phyloP scores from a whole-genome alignment of 306 rosid genomes.

The Vigna unguiculata region DNA sequence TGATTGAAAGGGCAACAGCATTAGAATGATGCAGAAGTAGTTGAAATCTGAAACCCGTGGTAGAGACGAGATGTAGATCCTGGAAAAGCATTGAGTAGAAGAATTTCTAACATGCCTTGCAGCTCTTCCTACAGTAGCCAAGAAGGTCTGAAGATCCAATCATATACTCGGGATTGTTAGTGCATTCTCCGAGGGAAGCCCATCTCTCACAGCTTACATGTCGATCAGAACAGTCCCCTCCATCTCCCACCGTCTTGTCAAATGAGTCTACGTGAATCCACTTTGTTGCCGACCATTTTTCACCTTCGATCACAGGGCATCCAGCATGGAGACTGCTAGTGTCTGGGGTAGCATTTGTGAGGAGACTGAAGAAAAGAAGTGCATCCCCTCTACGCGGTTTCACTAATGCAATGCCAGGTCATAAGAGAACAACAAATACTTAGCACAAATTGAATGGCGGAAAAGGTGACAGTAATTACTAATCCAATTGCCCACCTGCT shows the following conservation, averaged over 20 bases:
- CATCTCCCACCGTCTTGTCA: constrained; percentile 64
- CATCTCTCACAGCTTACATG: constrained; percentile 89
- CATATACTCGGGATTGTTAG: constrained; percentile 85
- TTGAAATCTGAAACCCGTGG: constrained; percentile 34
- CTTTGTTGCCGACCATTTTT: constrained; percentile 99
- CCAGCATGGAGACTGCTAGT: constrained; percentile 90
- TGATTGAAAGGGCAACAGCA: constrained; percentile 10
- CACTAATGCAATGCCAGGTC: constrained; percentile 52
- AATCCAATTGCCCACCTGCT: constrained; percentile 67
- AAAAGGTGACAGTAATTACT: constrained; percentile 16
- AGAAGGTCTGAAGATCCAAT: constrained; percentile 84
- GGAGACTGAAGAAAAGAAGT: constrained; percentile 95
- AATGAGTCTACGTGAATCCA: constrained; percentile 96
- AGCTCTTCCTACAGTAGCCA: constrained; percentile 92
- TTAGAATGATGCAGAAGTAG: constrained; percentile 22
- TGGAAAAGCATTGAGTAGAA: constrained; percentile 30
- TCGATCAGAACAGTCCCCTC: constrained; percentile 69
- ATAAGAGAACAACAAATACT: constrained; percentile 27
- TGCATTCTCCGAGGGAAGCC: constrained; percentile 97
- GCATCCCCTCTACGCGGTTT: constrained; percentile 98
- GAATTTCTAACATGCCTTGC: constrained; percentile 71
- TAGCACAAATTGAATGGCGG: constrained; percentile 23
- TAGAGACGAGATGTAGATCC: constrained; percentile 19
- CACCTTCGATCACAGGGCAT: constrained; percentile 97
- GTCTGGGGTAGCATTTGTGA: constrained; percentile 80